Percentiles rank a stretch among this genome's conserved stretches.
phyloP scores from a whole-genome alignment of 2,329 filamentous ascomycete species.

The Trichophyton schoenleinii region DNA sequence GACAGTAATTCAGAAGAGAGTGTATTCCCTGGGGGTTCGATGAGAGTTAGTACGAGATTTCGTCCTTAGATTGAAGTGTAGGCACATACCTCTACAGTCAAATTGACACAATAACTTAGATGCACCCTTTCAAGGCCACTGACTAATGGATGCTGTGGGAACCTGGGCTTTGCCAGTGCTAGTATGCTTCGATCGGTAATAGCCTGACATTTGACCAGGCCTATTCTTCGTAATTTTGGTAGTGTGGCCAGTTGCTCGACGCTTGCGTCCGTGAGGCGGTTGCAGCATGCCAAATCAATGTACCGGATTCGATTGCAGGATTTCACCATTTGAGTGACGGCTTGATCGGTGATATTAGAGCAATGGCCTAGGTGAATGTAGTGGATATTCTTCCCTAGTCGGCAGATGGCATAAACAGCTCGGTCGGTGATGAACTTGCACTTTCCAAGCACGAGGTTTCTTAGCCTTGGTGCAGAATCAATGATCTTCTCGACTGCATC shows the following conservation, averaged over 20 bases:
- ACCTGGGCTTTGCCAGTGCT: slow-evolving; percentile 58
- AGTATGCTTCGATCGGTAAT: slow-evolving; percentile 87
- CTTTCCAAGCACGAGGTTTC: slow-evolving; percentile 89
- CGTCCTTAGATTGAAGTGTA: not conserved
- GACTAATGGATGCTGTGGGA: slow-evolving; percentile 44
- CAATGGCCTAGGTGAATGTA: slow-evolving; percentile 95
- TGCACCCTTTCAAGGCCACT: slow-evolving; percentile 83
- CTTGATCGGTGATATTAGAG: slow-evolving; percentile 75
- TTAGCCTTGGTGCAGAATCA: slow-evolving; percentile 67
- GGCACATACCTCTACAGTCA: slow-evolving; percentile 59
- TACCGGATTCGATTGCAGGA: slow-evolving; percentile 89
- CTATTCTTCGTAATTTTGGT: slow-evolving; percentile 88
- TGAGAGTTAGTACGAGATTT: slow-evolving; percentile 16
- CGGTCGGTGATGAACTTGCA: slow-evolving; percentile 85
- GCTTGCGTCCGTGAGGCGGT: slow-evolving; percentile 73
- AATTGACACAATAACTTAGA: slow-evolving; percentile 80
- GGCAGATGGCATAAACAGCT: slow-evolving; percentile 75
- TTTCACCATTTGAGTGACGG: slow-evolving; percentile 71
- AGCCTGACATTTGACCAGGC: slow-evolving; percentile 79
- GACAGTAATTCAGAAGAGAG: slow-evolving; percentile 76
- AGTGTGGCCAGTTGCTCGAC: slow-evolving; percentile 72
- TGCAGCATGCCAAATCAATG: slow-evolving; percentile 94
- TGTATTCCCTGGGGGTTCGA: slow-evolving; percentile 60
- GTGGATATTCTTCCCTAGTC: slow-evolving; percentile 87
- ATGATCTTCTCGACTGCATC: slow-evolving; percentile 81